Base-by-base conservation (phyloP, 768 basidiomycete species). In the Agrocybe pediades region DNA sequence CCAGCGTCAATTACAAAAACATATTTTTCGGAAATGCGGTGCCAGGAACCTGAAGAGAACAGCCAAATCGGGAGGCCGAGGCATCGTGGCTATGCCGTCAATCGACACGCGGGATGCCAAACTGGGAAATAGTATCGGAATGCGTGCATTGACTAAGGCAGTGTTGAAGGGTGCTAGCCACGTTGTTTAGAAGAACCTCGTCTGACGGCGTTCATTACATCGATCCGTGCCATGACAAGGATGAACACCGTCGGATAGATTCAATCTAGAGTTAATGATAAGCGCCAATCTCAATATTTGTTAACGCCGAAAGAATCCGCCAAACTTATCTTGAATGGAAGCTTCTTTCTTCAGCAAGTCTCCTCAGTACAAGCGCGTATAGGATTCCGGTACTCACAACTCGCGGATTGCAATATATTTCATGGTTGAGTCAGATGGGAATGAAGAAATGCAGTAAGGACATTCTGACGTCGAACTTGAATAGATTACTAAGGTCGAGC, bases 51-150 rank as follows among this genome's bases (percentile, higher is more conserved):
- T 41, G 56, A 41, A 49, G 55, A 53, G 41, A 51, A 47, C 56
- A 49, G 46, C 59, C 60, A 54, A 60, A 55, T 42, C 41, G 29
- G 13, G 40, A 36, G 48, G 52, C 25, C 49, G 56, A 55, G 60
- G 70, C 67, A 51, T 54, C 54, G 59, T 56, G 47, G 41, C 56
- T 36, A 36, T 60, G 42, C 53, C 61, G 55, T 55, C 58, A 53
- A 53, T 55, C 53, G 51, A 58, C 59, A 62, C 61, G 59, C 61
- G 61, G 55, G 45, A 52, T 59, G 60, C 64, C 64, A 62, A 48
- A 63, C 63, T 63, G 57, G 49, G 67, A 57, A 55, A 57, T 36
- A 46, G 50, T 58, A 30, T 61, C 68, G 69, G 70, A 54, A 56
- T 39, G 39, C 56, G 29, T 43, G 26, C 54, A 54, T 44, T 56